Percentiles rank a stretch among this genome's conserved stretches.
Evolutionary conservation across 805 yeast species (phyloP).

Genomic region (Yarrowia osloensis): DNA sequence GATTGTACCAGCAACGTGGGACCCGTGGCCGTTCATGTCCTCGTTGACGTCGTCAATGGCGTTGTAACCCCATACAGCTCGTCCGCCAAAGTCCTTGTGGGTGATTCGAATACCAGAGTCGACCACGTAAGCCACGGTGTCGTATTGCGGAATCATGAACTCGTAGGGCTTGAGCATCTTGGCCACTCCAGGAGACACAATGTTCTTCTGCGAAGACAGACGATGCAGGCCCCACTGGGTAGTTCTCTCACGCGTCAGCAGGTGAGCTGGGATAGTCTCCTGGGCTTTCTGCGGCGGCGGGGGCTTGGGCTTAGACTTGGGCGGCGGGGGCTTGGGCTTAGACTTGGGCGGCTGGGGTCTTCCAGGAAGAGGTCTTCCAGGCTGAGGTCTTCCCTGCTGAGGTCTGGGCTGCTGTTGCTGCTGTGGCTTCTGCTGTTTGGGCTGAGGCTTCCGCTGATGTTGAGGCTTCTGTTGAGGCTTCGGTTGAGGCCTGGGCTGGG

Average conservation of each 20-base stretch:
- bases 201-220: conserved; percentile 71
- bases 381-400: neutral
- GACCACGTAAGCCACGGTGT: conserved; percentile 51
- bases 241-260: conserved; percentile 51
- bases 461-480: neutral
- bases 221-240: conserved; percentile 81
- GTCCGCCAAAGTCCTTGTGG: conserved; percentile 57
- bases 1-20: conserved; percentile 63
- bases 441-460: neutral
- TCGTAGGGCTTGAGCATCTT: conserved; percentile 62
- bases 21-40: conserved; percentile 61
- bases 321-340: neutral
- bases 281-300: neutral
- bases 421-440: neutral
- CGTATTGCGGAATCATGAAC: conserved; percentile 50
- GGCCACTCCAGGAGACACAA: conserved; percentile 41
- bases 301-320: neutral
- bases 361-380: neutral
- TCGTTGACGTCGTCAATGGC: conserved; percentile 45
- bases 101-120: conserved; percentile 57
- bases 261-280: neutral
- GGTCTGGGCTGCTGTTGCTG: neutral
- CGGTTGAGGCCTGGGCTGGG: neutral
- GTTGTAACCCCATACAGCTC: conserved; percentile 60
- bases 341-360: neutral